Percentiles rank a stretch among this genome's conserved stretches.
These are phyloP conservation scores for Trichoderma virens DNA, from an alignment of 495 filamentous ascomycete species.

Conservation along the genomic window DNA sequence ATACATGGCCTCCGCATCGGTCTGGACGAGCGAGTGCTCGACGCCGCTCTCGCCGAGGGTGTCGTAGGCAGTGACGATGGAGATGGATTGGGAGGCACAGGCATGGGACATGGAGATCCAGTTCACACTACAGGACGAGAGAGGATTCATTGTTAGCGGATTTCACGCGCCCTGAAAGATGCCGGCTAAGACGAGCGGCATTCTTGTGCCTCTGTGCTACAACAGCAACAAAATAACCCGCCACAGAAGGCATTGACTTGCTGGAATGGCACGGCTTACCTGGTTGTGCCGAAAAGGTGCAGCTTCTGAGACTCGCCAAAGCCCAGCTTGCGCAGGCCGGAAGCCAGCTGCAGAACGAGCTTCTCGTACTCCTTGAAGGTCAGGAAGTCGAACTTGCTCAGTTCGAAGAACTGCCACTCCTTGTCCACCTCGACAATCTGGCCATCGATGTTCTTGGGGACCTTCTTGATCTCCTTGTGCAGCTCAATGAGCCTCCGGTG, in stretches of 20 bases:
- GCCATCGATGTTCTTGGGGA: constrained; percentile 61
- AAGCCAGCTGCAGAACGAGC: constrained; percentile 43
- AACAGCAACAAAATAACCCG: too few species aligned
- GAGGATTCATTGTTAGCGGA: background rate
- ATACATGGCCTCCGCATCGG: constrained; percentile 52
- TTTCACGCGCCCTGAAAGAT: constrained; percentile 34
- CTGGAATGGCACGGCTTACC: constrained; percentile 21
- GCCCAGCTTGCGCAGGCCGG: constrained; percentile 51
- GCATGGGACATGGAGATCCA: constrained; percentile 52
- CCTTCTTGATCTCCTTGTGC: constrained; percentile 56
- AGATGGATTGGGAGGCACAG: constrained; percentile 82
- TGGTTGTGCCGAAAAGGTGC: constrained; percentile 56
- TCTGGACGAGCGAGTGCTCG: constrained; percentile 53
- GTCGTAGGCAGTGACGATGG: constrained; percentile 92
- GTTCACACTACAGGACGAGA: constrained; percentile 26
- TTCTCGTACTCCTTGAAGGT: constrained; percentile 56
- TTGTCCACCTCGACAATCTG: constrained; percentile 54
- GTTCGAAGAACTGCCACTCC: constrained; percentile 61
- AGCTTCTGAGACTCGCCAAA: constrained; percentile 40
- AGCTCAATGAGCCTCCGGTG: constrained; percentile 48
- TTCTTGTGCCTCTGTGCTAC: constrained; percentile 27
- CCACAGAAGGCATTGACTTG: too few species aligned
- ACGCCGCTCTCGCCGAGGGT: constrained; percentile 55
- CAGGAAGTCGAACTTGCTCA: constrained; percentile 50
- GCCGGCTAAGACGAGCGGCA: constrained; percentile 52